Base-by-base conservation (phyloP, 441 rosid genomes). In the Euphorbia celastroides region DNA sequence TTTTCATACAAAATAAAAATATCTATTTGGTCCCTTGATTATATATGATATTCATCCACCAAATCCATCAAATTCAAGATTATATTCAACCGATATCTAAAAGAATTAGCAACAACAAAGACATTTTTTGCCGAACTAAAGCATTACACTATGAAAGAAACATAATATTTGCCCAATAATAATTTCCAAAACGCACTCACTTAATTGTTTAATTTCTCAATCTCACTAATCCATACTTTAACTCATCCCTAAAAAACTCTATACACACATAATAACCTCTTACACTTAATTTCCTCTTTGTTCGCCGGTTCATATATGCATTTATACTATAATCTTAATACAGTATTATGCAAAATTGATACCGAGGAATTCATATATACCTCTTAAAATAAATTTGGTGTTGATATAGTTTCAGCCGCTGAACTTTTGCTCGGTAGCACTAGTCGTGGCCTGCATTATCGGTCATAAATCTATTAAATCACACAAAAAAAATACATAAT, bases 391-490 rank as follows among this genome's bases (percentile, higher is more conserved):
- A 31, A 27, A 5, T 5, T 16, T 34, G 36, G 16, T 8, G 20
- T 41, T 6, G 7, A 5, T 55, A 42, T 57, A 27, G 48, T 71
- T 60, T 71, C 65, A 84, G 77, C 68, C 65, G 83, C 57, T 83
- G 80, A 82, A 81, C 83, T 44, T 44, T 14, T 44, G 50, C 17
- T 44, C 50, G 1, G 50, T 44, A 44, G 2, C 50, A 14, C 50
- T 44, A 12, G n/a, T 6, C 16, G 50, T 44, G 50, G 85, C 97
- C 97, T 94, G 93, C 81, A 79, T 64, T 25, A 70, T 72, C 65
- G 64, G 25, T 38, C 32, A 42, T 28, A 42, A 52, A 19, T 30
- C 50, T 36, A 12, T 32, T 14, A 23, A 36, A 28, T 25, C 14
- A 13, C 25, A 2, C 0, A 28, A 3, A 51, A 3, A 44, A 10